Evolutionary conservation across 192 early-diverging fungal genomes (phyloP), one percentile per base, ranked within the genome.

Genomic region (Mortierella claussenii): DNA sequence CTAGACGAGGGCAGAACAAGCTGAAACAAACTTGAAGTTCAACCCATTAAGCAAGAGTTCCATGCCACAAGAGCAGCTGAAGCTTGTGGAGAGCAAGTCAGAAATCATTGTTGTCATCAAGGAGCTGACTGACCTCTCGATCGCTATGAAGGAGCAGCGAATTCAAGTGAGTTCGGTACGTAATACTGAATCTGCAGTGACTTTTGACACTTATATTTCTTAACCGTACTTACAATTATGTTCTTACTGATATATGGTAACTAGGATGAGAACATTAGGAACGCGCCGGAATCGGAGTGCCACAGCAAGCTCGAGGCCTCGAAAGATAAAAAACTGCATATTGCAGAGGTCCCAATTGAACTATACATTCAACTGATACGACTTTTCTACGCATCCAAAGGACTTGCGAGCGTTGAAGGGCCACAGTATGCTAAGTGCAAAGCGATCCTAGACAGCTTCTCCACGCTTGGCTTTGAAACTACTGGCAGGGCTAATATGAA

Each of bases 51-150:
- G 9, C 1, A 65, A 46, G 21, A 27, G 1, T 11, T 55, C 9
- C 17, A 34, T 65, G 43, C 33, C 42, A 1, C 50, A 9, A 17
- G 63, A 30, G 1, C 63, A 55, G 31, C 20, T 65, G 4, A 4
- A 33, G n/a, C 21, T 42, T 11, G 17, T 65, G 9, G 63, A 45
- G 17, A 31, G 31, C 2, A 65, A 65, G 30, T 31, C 18, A 28
- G 63, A 65, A 13, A 15, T 30, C 10, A 30, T 28, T 9, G 63
- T 43, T 7, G n/a, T 40, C 9, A 28, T 65, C 40, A 44, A 36
- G n/a, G 63, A 65, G 40, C 21, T 65, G 8, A 47, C 45, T 18
- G 30, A 44, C 28, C 8, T 65, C 23, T 54, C 47, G 42, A 46
- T 33, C n/a, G n/a, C 27, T 42, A 54, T 65, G 51, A 63, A 48